These are phyloP conservation scores for Cladosporium sp. DNA, from an alignment of 2,329 filamentous ascomycete genomes.

Conservation along the genomic window DNA sequence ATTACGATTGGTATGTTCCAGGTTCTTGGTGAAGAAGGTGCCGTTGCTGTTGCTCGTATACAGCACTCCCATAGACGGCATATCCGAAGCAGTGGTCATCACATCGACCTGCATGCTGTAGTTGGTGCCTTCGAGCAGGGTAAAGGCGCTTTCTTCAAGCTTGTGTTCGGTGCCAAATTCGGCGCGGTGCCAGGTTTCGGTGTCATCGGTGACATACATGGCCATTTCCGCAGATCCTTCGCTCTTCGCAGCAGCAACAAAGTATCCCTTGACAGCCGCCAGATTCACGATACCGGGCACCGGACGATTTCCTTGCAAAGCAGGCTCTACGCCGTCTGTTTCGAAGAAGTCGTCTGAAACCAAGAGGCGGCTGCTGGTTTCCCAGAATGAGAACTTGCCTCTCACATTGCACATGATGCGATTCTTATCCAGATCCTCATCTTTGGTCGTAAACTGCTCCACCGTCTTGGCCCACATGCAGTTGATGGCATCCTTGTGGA, in stretches of 20 bases:
- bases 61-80: slow-evolving; percentile 73
- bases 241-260: slow-evolving; percentile 78
- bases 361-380: slow-evolving; percentile 71
- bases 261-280: slow-evolving; percentile 77
- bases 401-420: slow-evolving; percentile 77
- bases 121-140: slow-evolving; percentile 89
- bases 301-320: slow-evolving; percentile 64
- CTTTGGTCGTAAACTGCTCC: slow-evolving; percentile 66
- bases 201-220: slow-evolving; percentile 82
- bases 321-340: slow-evolving; percentile 62
- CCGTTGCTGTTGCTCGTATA: slow-evolving; percentile 98
- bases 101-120: slow-evolving; percentile 98
- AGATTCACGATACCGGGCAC: slow-evolving; percentile 78
- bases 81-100: slow-evolving; percentile 54
- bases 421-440: slow-evolving; percentile 60
- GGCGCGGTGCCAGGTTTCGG: slow-evolving; percentile 82
- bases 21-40: slow-evolving; percentile 88
- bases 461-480: slow-evolving; percentile 87
- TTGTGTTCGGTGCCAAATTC: slow-evolving; percentile 78
- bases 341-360: slow-evolving; percentile 81
- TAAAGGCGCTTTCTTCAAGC: slow-evolving; percentile 80
- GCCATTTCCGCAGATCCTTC: slow-evolving; percentile 83
- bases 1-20: slow-evolving; percentile 88
- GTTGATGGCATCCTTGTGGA: slow-evolving; percentile 66
- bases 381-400: slow-evolving; percentile 66